Percentiles rank a stretch among this genome's conserved stretches.
Evolutionary conservation across 2,329 filamentous ascomycete genomes (phyloP).

Genomic region (Emmonsiellopsis sp.): DNA sequence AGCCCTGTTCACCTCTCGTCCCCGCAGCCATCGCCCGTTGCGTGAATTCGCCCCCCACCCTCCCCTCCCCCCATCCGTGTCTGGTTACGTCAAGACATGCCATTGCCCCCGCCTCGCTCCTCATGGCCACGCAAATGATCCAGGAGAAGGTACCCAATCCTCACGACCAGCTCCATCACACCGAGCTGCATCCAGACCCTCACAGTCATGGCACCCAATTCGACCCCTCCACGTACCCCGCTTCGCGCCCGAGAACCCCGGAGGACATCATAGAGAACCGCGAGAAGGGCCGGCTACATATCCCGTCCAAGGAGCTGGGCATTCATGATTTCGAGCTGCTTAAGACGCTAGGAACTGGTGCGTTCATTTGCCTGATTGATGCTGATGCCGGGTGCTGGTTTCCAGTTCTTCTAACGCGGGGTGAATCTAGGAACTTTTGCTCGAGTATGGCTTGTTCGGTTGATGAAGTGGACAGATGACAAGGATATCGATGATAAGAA

Average conservation of each 20-base stretch:
- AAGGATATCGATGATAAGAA: conserved; percentile 18
- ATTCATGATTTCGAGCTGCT: conserved; percentile 39
- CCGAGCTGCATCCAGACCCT: background rate
- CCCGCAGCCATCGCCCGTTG: conserved; percentile 9
- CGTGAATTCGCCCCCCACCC: background rate
- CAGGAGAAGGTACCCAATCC: conserved; percentile 21
- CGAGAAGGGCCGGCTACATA: conserved; percentile 29
- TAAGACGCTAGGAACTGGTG: conserved; percentile 43
- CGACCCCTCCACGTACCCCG: conserved; percentile 2
- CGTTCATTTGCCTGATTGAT: conserved; percentile 5
- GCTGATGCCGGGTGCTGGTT: background rate
- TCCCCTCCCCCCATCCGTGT: conserved; percentile 8
- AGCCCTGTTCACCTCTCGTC: background rate
- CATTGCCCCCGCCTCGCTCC: conserved; percentile 16
- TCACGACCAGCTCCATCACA: background rate
- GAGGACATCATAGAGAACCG: conserved; percentile 30
- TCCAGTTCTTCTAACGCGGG: no score
- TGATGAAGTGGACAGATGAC: conserved; percentile 29
- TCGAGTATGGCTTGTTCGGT: conserved; percentile 40
- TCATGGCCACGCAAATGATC: conserved; percentile 33
- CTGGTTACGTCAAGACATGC: conserved; percentile 19
- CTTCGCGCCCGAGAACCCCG: conserved; percentile 25
- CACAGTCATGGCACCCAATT: background rate
- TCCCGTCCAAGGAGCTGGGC: conserved; percentile 28
- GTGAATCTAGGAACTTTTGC: conserved; percentile 39